Evolutionary conservation across 176 grass and related monocot genomes (phyloP).

Genomic region (Carex cristatella): DNA sequence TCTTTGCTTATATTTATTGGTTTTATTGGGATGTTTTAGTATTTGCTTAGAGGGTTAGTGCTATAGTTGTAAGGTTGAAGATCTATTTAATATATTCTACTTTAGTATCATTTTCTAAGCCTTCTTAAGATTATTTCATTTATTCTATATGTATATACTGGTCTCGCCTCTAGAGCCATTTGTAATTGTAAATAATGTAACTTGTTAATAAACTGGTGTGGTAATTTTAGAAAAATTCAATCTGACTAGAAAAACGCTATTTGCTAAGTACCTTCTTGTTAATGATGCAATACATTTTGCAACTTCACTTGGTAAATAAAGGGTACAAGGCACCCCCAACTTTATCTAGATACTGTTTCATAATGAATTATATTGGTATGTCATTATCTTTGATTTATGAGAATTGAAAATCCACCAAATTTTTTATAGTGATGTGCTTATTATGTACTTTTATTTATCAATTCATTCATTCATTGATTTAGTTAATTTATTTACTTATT

Average conservation of each 20-base stretch:
- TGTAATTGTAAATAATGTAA: constrained; percentile 6
- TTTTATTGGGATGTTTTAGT: constrained; percentile 3
- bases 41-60: constrained; percentile 24
- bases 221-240: background rate
- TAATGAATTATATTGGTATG: constrained; percentile 7
- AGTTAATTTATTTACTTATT: background rate
- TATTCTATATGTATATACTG: background rate
- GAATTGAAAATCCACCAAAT: background rate
- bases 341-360: background rate
- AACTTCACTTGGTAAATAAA: background rate
- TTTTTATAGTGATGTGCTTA: background rate
- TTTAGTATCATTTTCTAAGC: constrained; percentile 8
- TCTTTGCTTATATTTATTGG: constrained; percentile 10
- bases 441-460: background rate
- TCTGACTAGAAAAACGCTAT: background rate
- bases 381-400: constrained; percentile 8
- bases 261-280: background rate
- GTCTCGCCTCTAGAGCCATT: background rate
- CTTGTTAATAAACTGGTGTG: background rate
- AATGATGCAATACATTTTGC: background rate
- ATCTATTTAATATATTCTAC: background rate
- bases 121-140: background rate
- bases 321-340: background rate
- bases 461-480: background rate
- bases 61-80: constrained; percentile 24